These are phyloP conservation scores for Sphagnum contortum DNA, from an alignment of 225 moss, liverwort and hornwort species.

Conservation along the genomic window DNA sequence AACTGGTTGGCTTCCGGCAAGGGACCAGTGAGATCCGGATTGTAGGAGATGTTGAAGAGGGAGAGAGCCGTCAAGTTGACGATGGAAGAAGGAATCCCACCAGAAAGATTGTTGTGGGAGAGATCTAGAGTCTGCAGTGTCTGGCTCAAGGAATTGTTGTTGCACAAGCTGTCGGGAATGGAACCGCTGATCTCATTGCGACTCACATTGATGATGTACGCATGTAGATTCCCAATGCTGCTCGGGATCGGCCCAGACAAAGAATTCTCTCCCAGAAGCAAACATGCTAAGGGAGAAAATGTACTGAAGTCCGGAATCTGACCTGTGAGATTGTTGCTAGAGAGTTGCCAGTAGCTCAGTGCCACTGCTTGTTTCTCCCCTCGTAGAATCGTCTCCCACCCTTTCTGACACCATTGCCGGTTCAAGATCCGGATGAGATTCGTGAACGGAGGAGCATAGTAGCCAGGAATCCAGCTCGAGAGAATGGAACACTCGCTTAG, in stretches of 20 bases:
- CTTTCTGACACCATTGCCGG: constrained; percentile 11
- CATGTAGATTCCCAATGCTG: constrained; percentile 22
- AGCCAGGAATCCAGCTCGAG: constrained; percentile 41
- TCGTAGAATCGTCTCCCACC: constrained; percentile 22
- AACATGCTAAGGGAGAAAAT: constrained; percentile 14
- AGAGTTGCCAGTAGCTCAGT: constrained; percentile 46
- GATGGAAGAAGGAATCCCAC: constrained; percentile 27
- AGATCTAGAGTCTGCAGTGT: constrained; percentile 30
- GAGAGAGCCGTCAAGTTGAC: constrained; percentile 19
- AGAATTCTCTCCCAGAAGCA: constrained; percentile 18
- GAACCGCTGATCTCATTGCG: constrained; percentile 24
- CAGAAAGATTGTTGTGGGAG: constrained; percentile 30
- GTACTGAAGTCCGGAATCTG: constrained; percentile 26
- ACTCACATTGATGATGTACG: constrained; percentile 35
- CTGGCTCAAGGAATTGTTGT: constrained; percentile 3
- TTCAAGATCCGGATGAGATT: constrained; percentile 19
- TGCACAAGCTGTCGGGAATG: constrained; percentile 24
- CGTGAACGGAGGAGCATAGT: constrained; percentile 15
- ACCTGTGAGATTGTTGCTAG: constrained; percentile 43
- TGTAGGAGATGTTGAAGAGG: constrained; percentile 29
- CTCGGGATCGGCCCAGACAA: constrained; percentile 41
- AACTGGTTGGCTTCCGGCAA: constrained; percentile 25
- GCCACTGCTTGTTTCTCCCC: constrained; percentile 8
- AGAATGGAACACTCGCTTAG: constrained; percentile 33
- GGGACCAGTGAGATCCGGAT: constrained; percentile 14